Conservation (phyloP, 2,329 filamentous ascomycete genomes). For the Fusarium avenaceum region DNA sequence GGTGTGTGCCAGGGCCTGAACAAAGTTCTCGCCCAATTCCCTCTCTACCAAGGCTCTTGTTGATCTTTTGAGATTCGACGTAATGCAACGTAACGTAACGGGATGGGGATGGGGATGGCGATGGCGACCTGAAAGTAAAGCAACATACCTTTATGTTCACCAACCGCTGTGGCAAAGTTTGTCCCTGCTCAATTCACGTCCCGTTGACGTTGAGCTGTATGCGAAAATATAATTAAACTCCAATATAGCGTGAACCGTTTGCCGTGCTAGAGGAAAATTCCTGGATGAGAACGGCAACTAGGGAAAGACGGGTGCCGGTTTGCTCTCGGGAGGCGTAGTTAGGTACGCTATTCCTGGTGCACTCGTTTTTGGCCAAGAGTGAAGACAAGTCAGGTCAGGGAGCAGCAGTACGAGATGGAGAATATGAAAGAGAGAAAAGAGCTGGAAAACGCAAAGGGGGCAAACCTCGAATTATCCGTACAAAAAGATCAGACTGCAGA, state of each 20-base stretch:
- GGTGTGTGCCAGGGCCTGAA: conserved; percentile 10
- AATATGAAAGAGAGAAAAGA: neutral
- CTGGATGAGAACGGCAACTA: conserved; percentile 24
- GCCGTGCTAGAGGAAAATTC: conserved; percentile 6
- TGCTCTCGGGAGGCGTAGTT: conserved; percentile 34
- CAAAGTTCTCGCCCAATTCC: conserved; percentile 10
- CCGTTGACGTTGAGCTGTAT: neutral
- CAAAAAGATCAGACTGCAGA: neutral
- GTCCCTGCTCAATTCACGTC: neutral
- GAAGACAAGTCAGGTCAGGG: neutral
- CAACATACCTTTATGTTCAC: neutral
- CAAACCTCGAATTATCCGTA: neutral
- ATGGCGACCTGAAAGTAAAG: neutral
- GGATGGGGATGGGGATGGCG: neutral
- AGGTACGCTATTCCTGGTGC: conserved; percentile 21
- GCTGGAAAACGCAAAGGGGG: neutral
- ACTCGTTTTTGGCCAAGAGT: conserved; percentile 9
- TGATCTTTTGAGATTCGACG: conserved; percentile 19
- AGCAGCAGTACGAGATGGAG: neutral
- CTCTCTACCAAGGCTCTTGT: conserved; percentile 19
- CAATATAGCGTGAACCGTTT: conserved; percentile 5
- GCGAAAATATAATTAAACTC: neutral
- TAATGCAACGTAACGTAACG: conserved; percentile 27
- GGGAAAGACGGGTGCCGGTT: conserved; percentile 28
- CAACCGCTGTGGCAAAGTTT: neutral